A percentile compares a stretch with the other conserved stretches of the same genome.
These are phyloP conservation scores for Hygrophila difformis DNA, from an alignment of 257 asterid genomes.

Conservation along the genomic window DNA sequence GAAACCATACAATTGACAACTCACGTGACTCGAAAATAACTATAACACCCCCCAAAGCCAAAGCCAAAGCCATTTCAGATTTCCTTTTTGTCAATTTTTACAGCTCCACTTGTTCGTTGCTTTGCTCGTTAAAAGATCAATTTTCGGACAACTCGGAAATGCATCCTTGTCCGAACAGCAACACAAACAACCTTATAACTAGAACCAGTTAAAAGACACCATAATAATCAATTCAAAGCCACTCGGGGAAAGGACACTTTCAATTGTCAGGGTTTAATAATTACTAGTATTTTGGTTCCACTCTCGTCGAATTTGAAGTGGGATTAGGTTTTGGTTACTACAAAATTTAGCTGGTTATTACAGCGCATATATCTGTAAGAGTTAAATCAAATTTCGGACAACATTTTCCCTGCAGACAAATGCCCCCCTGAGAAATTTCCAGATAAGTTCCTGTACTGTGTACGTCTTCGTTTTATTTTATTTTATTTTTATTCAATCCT, in stretches of 20 bases:
- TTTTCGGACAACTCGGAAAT: too few species aligned
- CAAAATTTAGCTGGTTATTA: neutral
- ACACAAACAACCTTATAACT: neutral
- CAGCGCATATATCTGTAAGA: neutral
- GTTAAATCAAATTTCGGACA: too few species aligned
- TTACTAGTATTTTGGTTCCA: neutral
- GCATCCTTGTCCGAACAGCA: neutral
- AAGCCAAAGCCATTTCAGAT: too few species aligned
- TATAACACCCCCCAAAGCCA: too few species aligned
- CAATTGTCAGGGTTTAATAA: neutral
- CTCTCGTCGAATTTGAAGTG: neutral
- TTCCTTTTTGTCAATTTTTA: too few species aligned
- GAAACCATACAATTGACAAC: too few species aligned
- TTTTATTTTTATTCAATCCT: too few species aligned
- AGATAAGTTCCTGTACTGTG: neutral
- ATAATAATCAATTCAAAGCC: neutral
- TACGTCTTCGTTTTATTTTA: too few species aligned
- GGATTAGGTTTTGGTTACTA: neutral
- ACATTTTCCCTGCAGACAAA: slow-evolving; percentile 3
- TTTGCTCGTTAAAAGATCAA: too few species aligned
- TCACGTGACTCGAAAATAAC: too few species aligned
- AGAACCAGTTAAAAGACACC: neutral
- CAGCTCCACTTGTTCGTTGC: too few species aligned
- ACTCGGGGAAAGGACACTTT: neutral
- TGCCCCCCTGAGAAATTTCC: neutral